Percentiles rank a stretch among this genome's conserved stretches.
These are phyloP conservation scores for Fonsecaea erecta DNA, from an alignment of 2,329 filamentous ascomycete genomes.

Conservation along the genomic window DNA sequence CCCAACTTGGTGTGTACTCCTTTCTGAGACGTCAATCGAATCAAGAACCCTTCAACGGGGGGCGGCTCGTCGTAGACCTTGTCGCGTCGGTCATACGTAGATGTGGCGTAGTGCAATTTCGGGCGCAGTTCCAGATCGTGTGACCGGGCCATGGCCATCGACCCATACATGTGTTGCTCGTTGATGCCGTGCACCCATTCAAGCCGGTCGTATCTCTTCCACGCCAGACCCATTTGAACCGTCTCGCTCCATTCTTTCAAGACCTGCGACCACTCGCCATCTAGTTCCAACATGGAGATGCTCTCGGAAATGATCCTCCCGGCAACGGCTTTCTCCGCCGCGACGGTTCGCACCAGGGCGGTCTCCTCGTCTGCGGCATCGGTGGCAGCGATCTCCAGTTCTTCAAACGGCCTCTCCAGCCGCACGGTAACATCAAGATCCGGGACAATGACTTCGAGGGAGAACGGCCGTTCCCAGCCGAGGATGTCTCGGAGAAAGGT, in stretches of 20 bases:
- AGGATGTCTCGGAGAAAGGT: slow-evolving; percentile 66
- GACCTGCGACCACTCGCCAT: slow-evolving; percentile 64
- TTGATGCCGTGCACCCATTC: slow-evolving; percentile 71
- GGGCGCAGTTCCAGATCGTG: slow-evolving; percentile 70
- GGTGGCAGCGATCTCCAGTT: slow-evolving; percentile 49
- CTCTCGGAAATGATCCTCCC: slow-evolving; percentile 61
- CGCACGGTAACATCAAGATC: slow-evolving; percentile 64
- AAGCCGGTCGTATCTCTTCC: slow-evolving; percentile 70
- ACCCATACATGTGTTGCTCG: slow-evolving; percentile 71
- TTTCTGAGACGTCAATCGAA: slow-evolving; percentile 67
- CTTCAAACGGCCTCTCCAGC: slow-evolving; percentile 64
- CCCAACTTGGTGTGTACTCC: slow-evolving; percentile 63
- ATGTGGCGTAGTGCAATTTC: slow-evolving; percentile 67
- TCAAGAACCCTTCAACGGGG: slow-evolving; percentile 69
- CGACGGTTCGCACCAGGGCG: slow-evolving; percentile 41
- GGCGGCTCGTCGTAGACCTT: slow-evolving; percentile 60
- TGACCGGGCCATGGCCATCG: slow-evolving; percentile 68
- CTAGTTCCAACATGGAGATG: slow-evolving; percentile 61
- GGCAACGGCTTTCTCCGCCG: slow-evolving; percentile 61
- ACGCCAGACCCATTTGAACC: slow-evolving; percentile 67
- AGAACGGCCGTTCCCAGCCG: slow-evolving; percentile 61
- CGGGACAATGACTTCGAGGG: slow-evolving; percentile 65
- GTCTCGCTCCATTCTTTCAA: slow-evolving; percentile 62
- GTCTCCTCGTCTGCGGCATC: slow-evolving; percentile 50
- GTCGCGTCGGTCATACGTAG: slow-evolving; percentile 44